These are phyloP conservation scores for Pestalotiopsis sp. DNA, from an alignment of 2,329 filamentous ascomycete species.

Conservation along the genomic window DNA sequence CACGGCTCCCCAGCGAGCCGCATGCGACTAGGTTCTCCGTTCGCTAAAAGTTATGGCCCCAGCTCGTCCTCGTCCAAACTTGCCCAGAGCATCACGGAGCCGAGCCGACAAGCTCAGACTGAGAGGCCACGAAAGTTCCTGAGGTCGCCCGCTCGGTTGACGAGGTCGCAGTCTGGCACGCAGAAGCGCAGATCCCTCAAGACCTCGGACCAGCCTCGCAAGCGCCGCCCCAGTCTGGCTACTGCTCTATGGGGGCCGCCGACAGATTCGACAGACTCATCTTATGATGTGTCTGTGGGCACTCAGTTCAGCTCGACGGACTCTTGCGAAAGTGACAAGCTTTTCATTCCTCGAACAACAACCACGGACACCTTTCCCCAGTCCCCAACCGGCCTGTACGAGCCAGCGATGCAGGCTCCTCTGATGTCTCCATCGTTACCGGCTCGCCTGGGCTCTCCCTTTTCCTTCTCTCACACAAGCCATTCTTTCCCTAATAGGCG, in stretches of 20 bases:
- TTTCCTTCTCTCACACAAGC: constrained; percentile 51
- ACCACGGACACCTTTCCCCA: constrained; percentile 18
- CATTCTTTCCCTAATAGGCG: constrained; percentile 65
- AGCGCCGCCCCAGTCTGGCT: constrained; percentile 57
- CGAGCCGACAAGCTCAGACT: constrained; percentile 49
- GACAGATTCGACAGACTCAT: constrained; percentile 33
- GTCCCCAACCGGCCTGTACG: constrained; percentile 18
- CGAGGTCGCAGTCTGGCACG: constrained; percentile 52
- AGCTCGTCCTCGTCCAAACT: constrained; percentile 55
- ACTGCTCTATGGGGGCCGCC: constrained; percentile 54
- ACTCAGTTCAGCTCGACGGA: constrained; percentile 14
- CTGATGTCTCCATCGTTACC: constrained; percentile 37
- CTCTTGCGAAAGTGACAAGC: constrained; percentile 10
- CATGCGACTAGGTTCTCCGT: constrained; percentile 55
- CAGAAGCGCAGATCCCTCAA: constrained; percentile 59
- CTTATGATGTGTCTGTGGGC: not conserved
- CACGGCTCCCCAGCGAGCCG: constrained; percentile 23
- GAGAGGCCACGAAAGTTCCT: constrained; percentile 52
- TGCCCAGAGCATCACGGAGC: constrained; percentile 37
- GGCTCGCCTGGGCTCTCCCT: constrained; percentile 62
- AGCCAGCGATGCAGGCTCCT: not conserved
- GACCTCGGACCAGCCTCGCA: constrained; percentile 48
- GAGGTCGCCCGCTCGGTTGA: constrained; percentile 56
- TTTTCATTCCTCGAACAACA: constrained; percentile 14
- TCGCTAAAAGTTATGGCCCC: constrained; percentile 64